Evolutionary conservation across 768 basidiomycete species (phyloP).

Genomic region (Mycena olivaceomarginata): DNA sequence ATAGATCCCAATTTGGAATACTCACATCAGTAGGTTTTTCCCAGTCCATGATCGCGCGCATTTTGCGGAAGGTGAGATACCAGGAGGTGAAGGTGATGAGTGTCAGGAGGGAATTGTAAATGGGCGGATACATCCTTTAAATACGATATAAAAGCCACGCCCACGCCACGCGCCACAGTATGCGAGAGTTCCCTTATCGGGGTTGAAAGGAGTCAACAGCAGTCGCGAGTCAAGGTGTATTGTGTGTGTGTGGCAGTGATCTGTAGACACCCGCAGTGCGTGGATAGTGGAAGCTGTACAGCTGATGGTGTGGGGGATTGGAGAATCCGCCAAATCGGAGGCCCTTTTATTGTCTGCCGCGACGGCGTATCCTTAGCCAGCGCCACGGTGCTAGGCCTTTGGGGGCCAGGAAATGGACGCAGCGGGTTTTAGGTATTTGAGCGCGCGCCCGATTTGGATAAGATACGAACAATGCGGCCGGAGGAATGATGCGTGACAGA

Average conservation of each 20-base stretch:
- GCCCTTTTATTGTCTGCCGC: constrained; percentile 21
- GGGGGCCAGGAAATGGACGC: background rate
- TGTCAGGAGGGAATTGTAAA: constrained; percentile 26
- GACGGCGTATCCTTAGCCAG: background rate
- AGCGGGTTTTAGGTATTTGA: constrained; percentile 20
- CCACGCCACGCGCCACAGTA: constrained; percentile 6
- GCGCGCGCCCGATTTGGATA: background rate
- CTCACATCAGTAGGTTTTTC: constrained; percentile 34
- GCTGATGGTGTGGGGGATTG: background rate
- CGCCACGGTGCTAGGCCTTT: constrained; percentile 30
- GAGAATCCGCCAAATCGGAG: background rate
- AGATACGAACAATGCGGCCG: background rate
- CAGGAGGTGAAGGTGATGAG: constrained; percentile 35
- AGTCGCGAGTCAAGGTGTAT: constrained; percentile 6
- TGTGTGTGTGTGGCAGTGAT: background rate
- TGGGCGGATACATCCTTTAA: constrained; percentile 30
- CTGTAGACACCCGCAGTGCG: background rate
- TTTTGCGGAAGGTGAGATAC: constrained; percentile 21
- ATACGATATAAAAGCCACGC: background rate
- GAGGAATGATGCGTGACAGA: too few species aligned
- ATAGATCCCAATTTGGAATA: background rate
- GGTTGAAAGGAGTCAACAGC: constrained; percentile 5
- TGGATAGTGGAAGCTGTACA: constrained; percentile 8
- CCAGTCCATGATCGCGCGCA: constrained; percentile 30
- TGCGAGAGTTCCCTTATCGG: constrained; percentile 12